Evolutionary conservation across 2,329 filamentous ascomycete genomes (phyloP), one percentile per base, ranked within the genome.

Genomic region (Colletotrichum orbiculare): DNA sequence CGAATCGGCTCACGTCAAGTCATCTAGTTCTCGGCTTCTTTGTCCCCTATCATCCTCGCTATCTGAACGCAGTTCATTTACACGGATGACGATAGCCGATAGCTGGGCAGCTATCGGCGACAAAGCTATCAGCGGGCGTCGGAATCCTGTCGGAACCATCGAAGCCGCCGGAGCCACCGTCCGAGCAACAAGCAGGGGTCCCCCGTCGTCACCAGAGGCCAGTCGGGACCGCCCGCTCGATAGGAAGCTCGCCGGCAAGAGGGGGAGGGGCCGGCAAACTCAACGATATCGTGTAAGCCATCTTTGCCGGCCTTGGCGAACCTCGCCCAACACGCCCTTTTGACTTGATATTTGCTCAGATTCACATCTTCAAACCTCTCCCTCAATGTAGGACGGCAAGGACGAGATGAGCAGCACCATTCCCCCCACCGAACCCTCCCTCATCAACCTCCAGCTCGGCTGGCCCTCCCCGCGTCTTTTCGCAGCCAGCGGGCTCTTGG

Each of bases 401-500:
- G 15, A 8, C 6, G 34, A n/a, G 35, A 59, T 63, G 60, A 37
- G 54, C 0, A 48, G 54, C 2, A 37, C 37, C 35, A 42, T 38
- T 10, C 7, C 46, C 7, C 2, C 37, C 4, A 15, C 46, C n/a
- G 17, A 54, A 5, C 15, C 35, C 11, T 52, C 76, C 25, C 78
- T 78, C 34, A 90, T 91, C 74, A 91, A 91, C 71, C 80, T 91
- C 59, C 79, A 89, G 60, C 83, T 87, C 42, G 91, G 91, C 70
- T 93, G 90, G 89, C 91, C 91, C 0, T 83, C 81, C 0, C 78
- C 82, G 0, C 69, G 74, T n/a, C 85, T 96, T 5, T 84, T 96
- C 10, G 91, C 93, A 9, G 84, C 85, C 2, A 75, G 81, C 5
- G 81, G 89, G 13, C 83, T 96, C 59, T 82, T 85, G 35, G 77